These are phyloP conservation scores for Trichoderma harzianum DNA, from an alignment of 2,329 filamentous ascomycete species.

Conservation along the genomic window DNA sequence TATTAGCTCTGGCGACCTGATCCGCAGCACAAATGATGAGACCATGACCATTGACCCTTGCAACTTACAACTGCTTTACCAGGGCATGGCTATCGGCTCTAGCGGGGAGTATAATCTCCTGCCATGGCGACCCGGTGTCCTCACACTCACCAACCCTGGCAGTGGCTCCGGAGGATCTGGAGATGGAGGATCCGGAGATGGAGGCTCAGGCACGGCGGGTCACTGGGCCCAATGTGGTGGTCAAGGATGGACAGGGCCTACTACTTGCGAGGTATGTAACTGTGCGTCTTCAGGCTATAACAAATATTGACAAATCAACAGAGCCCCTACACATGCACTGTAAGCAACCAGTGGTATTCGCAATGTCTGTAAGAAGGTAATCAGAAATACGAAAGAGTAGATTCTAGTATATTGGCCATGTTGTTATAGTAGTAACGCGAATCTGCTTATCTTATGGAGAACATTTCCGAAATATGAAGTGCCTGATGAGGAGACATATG, in stretches of 20 bases:
- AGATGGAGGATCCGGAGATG: neutral
- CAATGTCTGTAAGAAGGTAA: neutral
- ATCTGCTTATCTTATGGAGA: no score
- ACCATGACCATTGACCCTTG: neutral
- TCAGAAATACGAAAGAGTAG: no score
- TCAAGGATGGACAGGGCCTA: neutral
- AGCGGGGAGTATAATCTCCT: neutral
- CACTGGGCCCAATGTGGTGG: neutral
- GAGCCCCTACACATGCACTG: neutral
- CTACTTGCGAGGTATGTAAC: neutral
- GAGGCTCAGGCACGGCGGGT: neutral
- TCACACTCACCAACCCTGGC: neutral
- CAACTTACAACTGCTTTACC: neutral
- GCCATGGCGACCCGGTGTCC: neutral
- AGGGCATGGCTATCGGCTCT: neutral
- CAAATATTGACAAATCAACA: neutral
- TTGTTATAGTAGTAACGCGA: no score
- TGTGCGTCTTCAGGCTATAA: neutral
- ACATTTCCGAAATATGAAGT: no score
- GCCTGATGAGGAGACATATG: no score
- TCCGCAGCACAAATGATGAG: neutral
- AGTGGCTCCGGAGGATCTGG: neutral
- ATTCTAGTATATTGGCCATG: no score
- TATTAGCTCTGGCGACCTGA: neutral
- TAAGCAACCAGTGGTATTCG: neutral